These are phyloP conservation scores for Dactylellina haptotyla DNA, from an alignment of 2,329 filamentous ascomycete genomes.

Conservation along the genomic window DNA sequence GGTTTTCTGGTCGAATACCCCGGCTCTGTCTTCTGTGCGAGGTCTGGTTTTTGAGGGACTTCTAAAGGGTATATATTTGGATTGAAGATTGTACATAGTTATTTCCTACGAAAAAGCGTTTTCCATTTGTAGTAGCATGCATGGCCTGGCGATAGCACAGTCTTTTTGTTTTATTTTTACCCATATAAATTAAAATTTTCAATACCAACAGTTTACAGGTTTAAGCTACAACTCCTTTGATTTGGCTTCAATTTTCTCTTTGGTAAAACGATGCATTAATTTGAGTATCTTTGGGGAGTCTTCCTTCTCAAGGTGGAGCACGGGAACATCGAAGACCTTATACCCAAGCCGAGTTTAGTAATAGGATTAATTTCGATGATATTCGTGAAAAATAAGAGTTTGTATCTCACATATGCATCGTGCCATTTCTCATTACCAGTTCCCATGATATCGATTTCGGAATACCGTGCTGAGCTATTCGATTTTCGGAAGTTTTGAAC, in stretches of 20 bases:
- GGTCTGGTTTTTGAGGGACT: too few species aligned
- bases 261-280: constrained; percentile 40
- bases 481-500: constrained; percentile 20
- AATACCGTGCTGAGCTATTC: constrained; percentile 9
- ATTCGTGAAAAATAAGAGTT: not conserved
- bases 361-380: too few species aligned
- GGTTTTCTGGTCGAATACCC: not conserved
- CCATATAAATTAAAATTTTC: not conserved
- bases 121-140: too few species aligned
- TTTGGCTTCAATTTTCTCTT: constrained; percentile 29
- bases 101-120: too few species aligned
- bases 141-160: too few species aligned
- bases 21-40: too few species aligned
- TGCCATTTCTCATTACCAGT: constrained; percentile 41
- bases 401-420: constrained; percentile 35
- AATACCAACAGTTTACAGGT: not conserved
- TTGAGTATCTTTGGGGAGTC: constrained; percentile 25
- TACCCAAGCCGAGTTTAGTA: not conserved
- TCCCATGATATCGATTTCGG: constrained; percentile 28
- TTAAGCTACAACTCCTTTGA: not conserved
- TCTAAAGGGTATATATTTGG: too few species aligned
- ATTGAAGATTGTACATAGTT: too few species aligned
- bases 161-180: too few species aligned
- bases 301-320: constrained; percentile 33
- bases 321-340: constrained; percentile 45